Evolutionary conservation across 768 basidiomycete genomes (phyloP), one percentile per base, ranked within the genome.

Genomic region (Rhizopogon rudus): DNA sequence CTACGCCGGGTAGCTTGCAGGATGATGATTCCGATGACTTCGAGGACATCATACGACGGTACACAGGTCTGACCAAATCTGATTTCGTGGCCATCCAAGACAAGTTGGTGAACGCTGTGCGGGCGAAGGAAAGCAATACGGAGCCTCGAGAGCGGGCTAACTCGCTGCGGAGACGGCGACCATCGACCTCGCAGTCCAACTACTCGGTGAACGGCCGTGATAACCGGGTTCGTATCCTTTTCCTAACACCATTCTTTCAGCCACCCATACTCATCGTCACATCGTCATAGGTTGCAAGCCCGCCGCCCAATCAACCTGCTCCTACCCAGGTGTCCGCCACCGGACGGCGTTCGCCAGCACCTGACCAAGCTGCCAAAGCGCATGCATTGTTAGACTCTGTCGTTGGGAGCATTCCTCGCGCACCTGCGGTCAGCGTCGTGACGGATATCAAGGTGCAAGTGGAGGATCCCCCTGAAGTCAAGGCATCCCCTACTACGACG

Each of bases 161-260:
- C 51, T 91, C 89, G n/a, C 73, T 89, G 60, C 78, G 89, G 54
- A 81, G 83, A 58, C 79, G 91, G 49, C 77, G 89, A 40, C 88
- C 88, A 10, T 91, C 89, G 1, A 89, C 87, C 13, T 89, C 90
- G n/a, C 88, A 91, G 68, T 88, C 88, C 10, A 86, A 82, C 62
- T 86, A 89, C 63, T 85, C 84, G 1, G 71, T 70, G 44, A 78
- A 73, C 52, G 81, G 79, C n/a, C 76, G 79, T 41, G 83, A 74
- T 12, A 69, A 60, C 57, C 55, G 65, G 52, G 78, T 79, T 57
- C 44, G 73, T 65, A 12, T 35, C 45, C 45, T 22, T 55, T 3
- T 3, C 28, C 55, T 54, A 17, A 40, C 44, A 33, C 8, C 16
- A 42, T 45, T 35, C 40, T 56, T 28, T 51, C 52, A 39, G 49